Conservation (phyloP, 495 filamentous ascomycete species). For the Ramalina intermedia region DNA sequence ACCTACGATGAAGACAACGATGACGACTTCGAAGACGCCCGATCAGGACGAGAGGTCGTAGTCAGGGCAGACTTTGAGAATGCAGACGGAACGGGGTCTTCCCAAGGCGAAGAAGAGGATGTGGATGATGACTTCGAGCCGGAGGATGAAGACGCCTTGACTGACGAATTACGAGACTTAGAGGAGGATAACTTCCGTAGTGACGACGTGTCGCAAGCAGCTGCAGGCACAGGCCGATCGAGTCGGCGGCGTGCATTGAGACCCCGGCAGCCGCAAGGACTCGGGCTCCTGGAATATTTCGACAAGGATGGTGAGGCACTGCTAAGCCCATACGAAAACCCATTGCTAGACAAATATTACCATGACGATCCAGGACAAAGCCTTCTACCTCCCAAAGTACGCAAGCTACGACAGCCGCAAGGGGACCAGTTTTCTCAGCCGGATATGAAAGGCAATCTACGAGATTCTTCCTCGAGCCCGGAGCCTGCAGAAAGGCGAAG, state of each 20-base stretch:
- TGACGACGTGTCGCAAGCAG: conserved; percentile 4
- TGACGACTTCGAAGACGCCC: conserved; percentile 15
- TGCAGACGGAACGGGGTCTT: conserved; percentile 9
- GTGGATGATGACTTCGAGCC: conserved; percentile 22
- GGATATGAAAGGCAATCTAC: background rate
- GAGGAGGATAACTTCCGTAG: conserved; percentile 21
- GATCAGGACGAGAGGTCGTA: conserved; percentile 7
- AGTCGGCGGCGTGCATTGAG: conserved; percentile 3
- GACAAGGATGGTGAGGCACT: conserved; percentile 22
- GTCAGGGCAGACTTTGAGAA: conserved; percentile 10
- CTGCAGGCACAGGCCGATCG: background rate
- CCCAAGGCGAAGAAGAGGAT: conserved; percentile 22
- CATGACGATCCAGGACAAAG: conserved; percentile 8
- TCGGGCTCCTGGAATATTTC: conserved; percentile 10
- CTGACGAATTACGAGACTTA: conserved; percentile 29
- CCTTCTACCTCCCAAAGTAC: background rate
- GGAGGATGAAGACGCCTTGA: conserved; percentile 26
- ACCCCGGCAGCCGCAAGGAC: background rate
- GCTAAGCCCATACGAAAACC: conserved; percentile 19
- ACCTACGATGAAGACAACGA: conserved; percentile 24
- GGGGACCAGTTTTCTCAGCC: background rate
- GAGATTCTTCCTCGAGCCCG: conserved; percentile 8
- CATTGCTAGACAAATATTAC: conserved; percentile 14
- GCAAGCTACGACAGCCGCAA: conserved; percentile 1
- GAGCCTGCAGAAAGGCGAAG: conserved; percentile 2